Percentiles rank a stretch among this genome's conserved stretches.
Evolutionary conservation across 805 yeast species (phyloP).

Genomic region (Schwanniomyces polymorphus): DNA sequence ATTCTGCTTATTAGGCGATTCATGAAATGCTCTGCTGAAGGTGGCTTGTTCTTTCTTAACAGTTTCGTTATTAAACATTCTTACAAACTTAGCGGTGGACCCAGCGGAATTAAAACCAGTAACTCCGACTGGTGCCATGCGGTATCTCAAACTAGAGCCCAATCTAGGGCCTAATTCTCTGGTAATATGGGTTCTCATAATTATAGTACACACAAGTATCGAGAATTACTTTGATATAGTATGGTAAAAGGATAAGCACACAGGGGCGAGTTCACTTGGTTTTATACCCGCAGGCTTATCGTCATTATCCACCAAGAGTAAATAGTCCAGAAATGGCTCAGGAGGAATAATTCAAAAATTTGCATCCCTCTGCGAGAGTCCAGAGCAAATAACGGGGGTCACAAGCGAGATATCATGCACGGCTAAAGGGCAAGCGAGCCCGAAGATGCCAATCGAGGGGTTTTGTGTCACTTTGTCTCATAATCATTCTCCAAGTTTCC

Average conservation of each 20-base stretch:
- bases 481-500: too few relatives aligned
- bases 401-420: slow-evolving; percentile 3
- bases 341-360: slow-evolving; percentile 4
- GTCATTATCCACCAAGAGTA: not conserved
- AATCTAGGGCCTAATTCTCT: not conserved
- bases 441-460: not conserved
- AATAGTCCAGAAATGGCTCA: not conserved
- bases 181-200: not conserved
- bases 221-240: not conserved
- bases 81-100: not conserved
- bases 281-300: not conserved
- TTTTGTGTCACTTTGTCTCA: not conserved
- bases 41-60: not conserved
- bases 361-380: slow-evolving; percentile 6
- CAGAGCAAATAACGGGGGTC: not conserved
- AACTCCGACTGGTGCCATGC: not conserved
- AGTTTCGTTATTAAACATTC: not conserved
- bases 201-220: not conserved
- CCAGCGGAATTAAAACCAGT: not conserved
- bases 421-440: not conserved
- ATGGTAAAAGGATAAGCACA: not conserved
- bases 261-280: not conserved
- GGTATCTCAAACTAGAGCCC: not conserved
- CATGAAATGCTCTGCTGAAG: slow-evolving; percentile 14
- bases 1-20: slow-evolving; percentile 20